phyloP scores from a whole-genome alignment of 1,284 basidiomycete species.

The Trichosporon inkin region DNA sequence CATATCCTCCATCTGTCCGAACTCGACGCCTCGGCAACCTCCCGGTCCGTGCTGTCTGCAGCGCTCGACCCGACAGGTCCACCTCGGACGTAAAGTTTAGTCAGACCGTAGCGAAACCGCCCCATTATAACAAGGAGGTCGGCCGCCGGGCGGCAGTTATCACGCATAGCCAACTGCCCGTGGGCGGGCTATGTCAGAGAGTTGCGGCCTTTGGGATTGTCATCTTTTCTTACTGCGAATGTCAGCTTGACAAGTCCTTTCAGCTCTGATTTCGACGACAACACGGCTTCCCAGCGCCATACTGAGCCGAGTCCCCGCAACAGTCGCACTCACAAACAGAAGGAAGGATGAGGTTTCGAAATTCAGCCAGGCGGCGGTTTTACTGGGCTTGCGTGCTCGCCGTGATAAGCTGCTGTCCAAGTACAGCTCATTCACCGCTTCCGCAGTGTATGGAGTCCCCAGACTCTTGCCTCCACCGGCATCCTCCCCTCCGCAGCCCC shows the following conservation, averaged over 20 bases:
- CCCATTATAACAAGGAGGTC: slow-evolving; percentile 43
- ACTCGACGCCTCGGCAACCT: not conserved
- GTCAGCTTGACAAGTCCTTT: slow-evolving; percentile 5
- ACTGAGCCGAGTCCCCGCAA: not conserved
- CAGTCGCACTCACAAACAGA: slow-evolving; percentile 5
- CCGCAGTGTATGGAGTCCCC: not conserved
- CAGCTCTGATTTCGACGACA: not conserved
- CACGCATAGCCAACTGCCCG: slow-evolving; percentile 14
- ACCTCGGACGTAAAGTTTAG: slow-evolving; percentile 16
- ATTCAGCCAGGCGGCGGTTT: slow-evolving; percentile 4
- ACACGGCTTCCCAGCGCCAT: not conserved
- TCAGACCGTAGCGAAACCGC: slow-evolving; percentile 39
- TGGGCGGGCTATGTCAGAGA: slow-evolving; percentile 8
- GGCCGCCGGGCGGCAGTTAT: slow-evolving; percentile 43
- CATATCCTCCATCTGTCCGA: slow-evolving; percentile 6
- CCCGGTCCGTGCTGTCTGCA: not conserved
- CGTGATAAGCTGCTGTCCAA: not conserved
- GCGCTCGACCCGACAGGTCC: not conserved
- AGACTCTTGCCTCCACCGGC: not conserved
- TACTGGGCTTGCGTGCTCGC: not conserved
- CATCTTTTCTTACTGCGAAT: slow-evolving; percentile 33
- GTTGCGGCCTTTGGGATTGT: slow-evolving; percentile 25
- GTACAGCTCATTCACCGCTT: not conserved
- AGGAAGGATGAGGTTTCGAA: slow-evolving; percentile 9
- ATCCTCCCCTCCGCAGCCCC: not conserved